Evolutionary conservation across 192 early-diverging fungal genomes (phyloP), one percentile per base, ranked within the genome.

Genomic region (Bifiguratus adelaidae): DNA sequence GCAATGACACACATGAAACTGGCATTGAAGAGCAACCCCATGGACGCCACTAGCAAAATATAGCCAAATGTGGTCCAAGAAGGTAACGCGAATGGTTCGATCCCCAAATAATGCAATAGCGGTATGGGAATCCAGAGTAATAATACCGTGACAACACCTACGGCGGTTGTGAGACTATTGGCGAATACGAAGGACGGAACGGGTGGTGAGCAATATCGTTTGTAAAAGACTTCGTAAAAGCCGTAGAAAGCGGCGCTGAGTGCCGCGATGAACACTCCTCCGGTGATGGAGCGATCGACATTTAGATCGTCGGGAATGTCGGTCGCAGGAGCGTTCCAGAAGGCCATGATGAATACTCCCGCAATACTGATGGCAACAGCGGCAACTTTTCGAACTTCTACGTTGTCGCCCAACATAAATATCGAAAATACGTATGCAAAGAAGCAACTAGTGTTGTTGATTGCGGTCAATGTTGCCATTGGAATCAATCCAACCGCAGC

Each of bases 361-460:
- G 74, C 27, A 33, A 88, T 68, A 48, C 82, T 82, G 34, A 83
- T 61, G 6, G 56, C 48, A 12, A 88, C 78, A 0, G 85, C 81
- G 4, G 68, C 13, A 9, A 83, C 61, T 52, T 91, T 91, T 19
- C 51, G 52, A 3, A 52, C 20, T 9, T 65, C 56, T 25, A 91
- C 59, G 18, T 63, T 67, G 44, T 91, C 88, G 30, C 71, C 67
- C 5, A 87, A 60, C 41, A 91, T 50, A 32, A 76, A 33, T 9
- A 87, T 58, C 7, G 88, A 88, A 47, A 91, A 86, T 13, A 85
- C 25, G 47, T 91, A 91, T 11, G 84, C 84, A 60, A 82, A 91
- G 51, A 91, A 88, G 49, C 83, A 87, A 16, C 75, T 71, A 18
- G 74, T 86, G 61, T 91, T 88, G 74, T 85, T 86, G 29, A 86